These are phyloP conservation scores for Pythium phragmitis DNA, from an alignment of 352 stramenopile species.

Conservation along the genomic window DNA sequence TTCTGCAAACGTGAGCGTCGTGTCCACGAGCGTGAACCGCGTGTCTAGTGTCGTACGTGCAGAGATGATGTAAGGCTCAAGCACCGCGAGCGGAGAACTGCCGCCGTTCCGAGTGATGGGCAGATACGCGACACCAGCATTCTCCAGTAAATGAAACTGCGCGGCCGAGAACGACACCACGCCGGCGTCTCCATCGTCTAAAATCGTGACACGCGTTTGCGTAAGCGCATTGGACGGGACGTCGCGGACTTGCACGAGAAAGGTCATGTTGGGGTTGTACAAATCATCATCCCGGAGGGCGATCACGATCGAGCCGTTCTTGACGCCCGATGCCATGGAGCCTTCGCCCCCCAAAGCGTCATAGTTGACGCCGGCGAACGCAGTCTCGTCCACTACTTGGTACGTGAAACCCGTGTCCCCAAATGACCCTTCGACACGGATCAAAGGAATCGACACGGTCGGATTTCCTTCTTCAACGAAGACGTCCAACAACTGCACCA, in stretches of 20 bases:
- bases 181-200: constrained; percentile 57
- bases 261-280: constrained; percentile 46
- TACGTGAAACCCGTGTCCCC: constrained; percentile 39
- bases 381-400: constrained; percentile 34
- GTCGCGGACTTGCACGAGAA: constrained; percentile 42
- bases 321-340: constrained; percentile 32
- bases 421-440: constrained; percentile 52
- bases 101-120: constrained; percentile 34
- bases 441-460: constrained; percentile 34
- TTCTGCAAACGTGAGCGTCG: constrained; percentile 35
- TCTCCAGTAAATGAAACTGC: constrained; percentile 33
- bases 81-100: constrained; percentile 27
- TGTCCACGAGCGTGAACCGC: constrained; percentile 39
- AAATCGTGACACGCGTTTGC: constrained; percentile 35
- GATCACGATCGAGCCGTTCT: constrained; percentile 32
- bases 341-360: not conserved
- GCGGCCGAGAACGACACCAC: constrained; percentile 39
- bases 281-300: constrained; percentile 40
- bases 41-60: constrained; percentile 20
- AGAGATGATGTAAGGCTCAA: constrained; percentile 27
- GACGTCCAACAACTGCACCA: constrained; percentile 24
- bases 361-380: constrained; percentile 40
- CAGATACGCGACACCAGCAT: constrained; percentile 26
- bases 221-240: constrained; percentile 20
- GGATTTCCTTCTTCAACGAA: constrained; percentile 32